Conservation (phyloP, 1,139 yeast genomes). For the Candida sanyaensis region DNA sequence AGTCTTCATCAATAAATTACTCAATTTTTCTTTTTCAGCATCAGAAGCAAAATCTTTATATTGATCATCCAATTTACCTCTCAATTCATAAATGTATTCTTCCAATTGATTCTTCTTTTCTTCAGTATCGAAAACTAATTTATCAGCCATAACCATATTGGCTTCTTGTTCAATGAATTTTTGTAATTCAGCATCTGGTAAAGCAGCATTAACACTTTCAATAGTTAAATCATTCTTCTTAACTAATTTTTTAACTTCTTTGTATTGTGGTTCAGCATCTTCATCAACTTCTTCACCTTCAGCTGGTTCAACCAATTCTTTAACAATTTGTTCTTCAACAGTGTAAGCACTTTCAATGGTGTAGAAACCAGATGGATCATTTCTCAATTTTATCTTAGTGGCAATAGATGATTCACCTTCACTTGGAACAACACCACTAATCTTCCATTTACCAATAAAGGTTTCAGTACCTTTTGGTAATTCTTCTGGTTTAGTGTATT, state of each 20-base stretch:
- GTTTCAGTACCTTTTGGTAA: slow-evolving; percentile 72
- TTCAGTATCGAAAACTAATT: slow-evolving; percentile 97
- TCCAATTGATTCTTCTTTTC: slow-evolving; percentile 98
- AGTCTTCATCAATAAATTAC: slow-evolving; percentile 74
- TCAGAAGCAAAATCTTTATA: slow-evolving; percentile 88
- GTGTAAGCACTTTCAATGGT: slow-evolving; percentile 93
- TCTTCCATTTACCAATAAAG: slow-evolving; percentile 79
- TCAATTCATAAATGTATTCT: slow-evolving; percentile 96
- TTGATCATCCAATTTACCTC: slow-evolving; percentile 94
- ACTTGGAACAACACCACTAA: slow-evolving; percentile 80
- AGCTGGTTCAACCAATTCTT: slow-evolving; percentile 77
- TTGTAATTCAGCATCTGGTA: slow-evolving; percentile 60
- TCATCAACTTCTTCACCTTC: slow-evolving; percentile 41
- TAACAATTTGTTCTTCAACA: slow-evolving; percentile 85
- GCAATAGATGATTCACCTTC: slow-evolving; percentile 80
- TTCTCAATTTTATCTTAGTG: slow-evolving; percentile 91
- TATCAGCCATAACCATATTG: slow-evolving; percentile 84
- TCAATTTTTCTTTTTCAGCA: slow-evolving; percentile 81
- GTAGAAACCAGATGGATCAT: slow-evolving; percentile 96
- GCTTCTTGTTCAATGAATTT: slow-evolving; percentile 78
- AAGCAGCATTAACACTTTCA: slow-evolving; percentile 62
- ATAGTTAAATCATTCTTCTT: slow-evolving; percentile 78
- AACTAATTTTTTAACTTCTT: slow-evolving; percentile 89
- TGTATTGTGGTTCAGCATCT: slow-evolving; percentile 81
- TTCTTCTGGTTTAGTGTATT: slow-evolving; percentile 73